A percentile compares a stretch with the other conserved stretches of the same genome.
These are phyloP conservation scores for Chamaecrista fasciculata DNA, from an alignment of 306 rosid species.

Conservation along the genomic window DNA sequence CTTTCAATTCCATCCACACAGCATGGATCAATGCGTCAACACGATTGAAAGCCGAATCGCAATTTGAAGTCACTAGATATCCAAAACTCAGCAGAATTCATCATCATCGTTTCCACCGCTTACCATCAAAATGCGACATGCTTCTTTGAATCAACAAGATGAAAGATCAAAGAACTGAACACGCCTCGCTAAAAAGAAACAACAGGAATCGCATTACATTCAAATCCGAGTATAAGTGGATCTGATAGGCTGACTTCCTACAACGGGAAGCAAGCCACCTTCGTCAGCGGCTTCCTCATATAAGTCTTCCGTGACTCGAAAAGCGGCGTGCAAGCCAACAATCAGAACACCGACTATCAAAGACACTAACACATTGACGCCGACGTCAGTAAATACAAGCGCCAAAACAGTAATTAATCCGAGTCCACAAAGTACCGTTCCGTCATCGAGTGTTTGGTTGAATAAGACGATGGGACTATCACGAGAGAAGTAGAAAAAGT, in stretches of 20 bases:
- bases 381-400: slow-evolving; percentile 38
- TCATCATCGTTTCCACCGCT: background rate
- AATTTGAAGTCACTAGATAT: background rate
- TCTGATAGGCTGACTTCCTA: slow-evolving; percentile 26
- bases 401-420: slow-evolving; percentile 29
- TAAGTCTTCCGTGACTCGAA: slow-evolving; percentile 38
- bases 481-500: slow-evolving; percentile 43
- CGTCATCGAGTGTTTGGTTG: slow-evolving; percentile 28
- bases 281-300: slow-evolving; percentile 31
- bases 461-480: slow-evolving; percentile 25
- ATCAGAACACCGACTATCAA: slow-evolving; percentile 25
- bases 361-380: slow-evolving; percentile 34
- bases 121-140: background rate
- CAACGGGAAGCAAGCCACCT: slow-evolving; percentile 38
- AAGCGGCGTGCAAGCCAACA: slow-evolving; percentile 37
- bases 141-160: slow-evolving; percentile 2
- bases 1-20: slow-evolving; percentile 2
- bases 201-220: background rate
- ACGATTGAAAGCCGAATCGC: background rate
- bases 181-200: background rate
- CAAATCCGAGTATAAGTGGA: slow-evolving; percentile 29
- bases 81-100: background rate
- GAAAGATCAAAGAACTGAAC: background rate
- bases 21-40: background rate
- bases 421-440: slow-evolving; percentile 27